Evolutionary conservation across 176 grass and related monocot species (phyloP), one percentile per base, ranked within the genome.

Genomic region (Musa itinerans): DNA sequence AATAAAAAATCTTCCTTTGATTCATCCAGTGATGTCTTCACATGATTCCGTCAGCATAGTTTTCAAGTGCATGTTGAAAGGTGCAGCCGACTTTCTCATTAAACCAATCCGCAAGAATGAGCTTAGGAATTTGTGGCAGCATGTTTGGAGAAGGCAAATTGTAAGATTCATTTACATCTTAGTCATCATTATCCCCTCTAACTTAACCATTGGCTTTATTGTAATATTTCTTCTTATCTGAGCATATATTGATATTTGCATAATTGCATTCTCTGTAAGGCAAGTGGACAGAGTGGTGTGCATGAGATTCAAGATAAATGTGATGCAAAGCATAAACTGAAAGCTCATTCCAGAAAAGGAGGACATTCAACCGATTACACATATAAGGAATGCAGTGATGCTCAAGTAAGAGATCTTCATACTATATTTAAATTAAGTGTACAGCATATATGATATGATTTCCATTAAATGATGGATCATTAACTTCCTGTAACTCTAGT

Each of bases 31-130:
- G 96, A 99, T 99, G 96, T 99, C 96, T 84, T 99, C 96, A 0
- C 85, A 95, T 53, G 96, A 99, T 80, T 91, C 91, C 21, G 81
- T 99, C 50, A 95, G 96, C 85, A 95, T 75, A 84, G 91, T 99
- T 78, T 99, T 99, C 81, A 99, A 99, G 79, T 99, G 96, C 81
- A 99, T 99, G 96, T 74, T 95, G 54, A 95, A 99, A 88, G 96
- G 96, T 64, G 91, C 96, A 56, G 82, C 96, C 57, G 96, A 99
- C 81, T 99, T 99, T 65, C 89, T 99, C 70, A 89, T 99, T 52
- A 99, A 99, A 79, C 96, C 96, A 3, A 84, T 99, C 74, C 77
- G 96, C n/a, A 99, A 91, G 74, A 99, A 99, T 29, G 96, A 99
- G 74, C 43, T 99, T 69, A 77, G 85, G 74, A 99, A 99, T 79